These are phyloP conservation scores for Paraleonurus japonicus DNA, from an alignment of 257 asterid species.

Conservation along the genomic window DNA sequence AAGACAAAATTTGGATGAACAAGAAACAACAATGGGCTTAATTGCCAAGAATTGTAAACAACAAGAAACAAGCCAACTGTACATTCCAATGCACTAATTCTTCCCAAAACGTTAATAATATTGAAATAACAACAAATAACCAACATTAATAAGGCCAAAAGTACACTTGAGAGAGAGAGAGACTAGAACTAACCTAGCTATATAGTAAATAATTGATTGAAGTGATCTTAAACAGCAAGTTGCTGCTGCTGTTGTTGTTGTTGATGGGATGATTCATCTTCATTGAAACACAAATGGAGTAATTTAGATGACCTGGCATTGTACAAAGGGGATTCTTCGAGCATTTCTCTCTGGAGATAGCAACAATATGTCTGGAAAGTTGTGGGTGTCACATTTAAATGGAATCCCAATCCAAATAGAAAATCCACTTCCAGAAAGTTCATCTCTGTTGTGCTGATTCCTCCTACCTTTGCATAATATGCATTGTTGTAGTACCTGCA, in stretches of 20 bases:
- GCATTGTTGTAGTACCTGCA: constrained; percentile 92
- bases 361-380: constrained; percentile 67
- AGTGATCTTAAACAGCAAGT: constrained; percentile 52
- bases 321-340: constrained; percentile 35
- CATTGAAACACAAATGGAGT: constrained; percentile 56
- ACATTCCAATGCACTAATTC: constrained; percentile 37
- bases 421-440: constrained; percentile 94
- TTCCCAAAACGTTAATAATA: constrained; percentile 27
- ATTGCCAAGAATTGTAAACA: constrained; percentile 21
- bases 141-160: constrained; percentile 27
- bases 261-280: constrained; percentile 76
- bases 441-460: constrained; percentile 92
- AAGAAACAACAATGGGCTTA: constrained; percentile 21
- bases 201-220: background rate
- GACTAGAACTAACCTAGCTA: constrained; percentile 42
- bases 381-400: constrained; percentile 79
- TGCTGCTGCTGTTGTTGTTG: constrained; percentile 63
- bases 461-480: constrained; percentile 94
- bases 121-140: constrained; percentile 22
- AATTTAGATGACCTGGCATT: constrained; percentile 47
- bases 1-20: background rate
- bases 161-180: constrained; percentile 1
- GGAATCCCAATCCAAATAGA: constrained; percentile 84
- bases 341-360: constrained; percentile 76
- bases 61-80: constrained; percentile 35